Base-by-base conservation (phyloP, 306 rosid species). In the Cicer arietinum region DNA sequence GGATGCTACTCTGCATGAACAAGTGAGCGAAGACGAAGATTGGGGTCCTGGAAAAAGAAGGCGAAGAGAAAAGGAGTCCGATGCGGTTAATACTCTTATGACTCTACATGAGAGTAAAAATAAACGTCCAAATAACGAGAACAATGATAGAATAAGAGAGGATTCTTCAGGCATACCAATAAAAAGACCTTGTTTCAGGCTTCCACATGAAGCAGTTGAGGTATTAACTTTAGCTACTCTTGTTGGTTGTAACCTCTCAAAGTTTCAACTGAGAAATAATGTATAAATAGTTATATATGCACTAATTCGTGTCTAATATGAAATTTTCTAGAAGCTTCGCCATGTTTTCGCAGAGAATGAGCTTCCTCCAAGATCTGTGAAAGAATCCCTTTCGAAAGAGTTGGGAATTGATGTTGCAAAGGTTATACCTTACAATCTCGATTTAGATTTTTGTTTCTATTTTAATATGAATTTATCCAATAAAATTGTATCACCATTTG, bases 61-160 rank as follows among this genome's bases (percentile, higher is more conserved):
- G 83, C 81, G 93, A 68, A 85, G 89, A 77, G 90, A 85, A 71
- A 93, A 91, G 77, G 98, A 91, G 67, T 89, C 97, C 45, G 98
- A 93, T 79, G 98, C 97, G 18, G 96, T 87, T 43, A 88, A 87
- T 81, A 93, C 98, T 56, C 96, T 93, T 57, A 93, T 93, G 90
- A 89, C 97, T 44, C 93, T 93, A 53, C 85, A 87, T 80, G 97
- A 89, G 69, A 83, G 89, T 54, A 89, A 93, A 68, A 80, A 82
- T 70, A 84, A 80, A 69, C 22, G 70, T 83, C 77, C 79, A 42
- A 80, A 80, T 74, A 71, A 53, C 13, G 88, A 76, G 70, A 62
- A 52, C 30, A 67, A 67, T 48, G 46, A 25, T 59, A 66, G 52
- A 67, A 75, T 75, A 57, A 68, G 35, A 46, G 77, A 82, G 73